Evolutionary conservation across 192 early-diverging fungal species (phyloP).

Genomic region (Podila minutissima): DNA sequence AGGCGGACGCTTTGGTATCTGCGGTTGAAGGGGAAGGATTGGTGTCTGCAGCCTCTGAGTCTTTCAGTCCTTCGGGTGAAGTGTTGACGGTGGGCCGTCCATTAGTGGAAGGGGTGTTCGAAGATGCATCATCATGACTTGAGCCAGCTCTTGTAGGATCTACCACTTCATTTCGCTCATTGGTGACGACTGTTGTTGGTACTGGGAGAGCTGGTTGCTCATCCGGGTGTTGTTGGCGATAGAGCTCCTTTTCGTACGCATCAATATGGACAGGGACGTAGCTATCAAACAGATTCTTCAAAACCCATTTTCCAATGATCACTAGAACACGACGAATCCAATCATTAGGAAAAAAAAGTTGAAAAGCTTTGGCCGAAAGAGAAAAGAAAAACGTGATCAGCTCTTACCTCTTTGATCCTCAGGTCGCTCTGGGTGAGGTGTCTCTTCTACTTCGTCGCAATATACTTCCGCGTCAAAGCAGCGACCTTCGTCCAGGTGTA

Average conservation of each 20-base stretch:
- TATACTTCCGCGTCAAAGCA: constrained; percentile 94
- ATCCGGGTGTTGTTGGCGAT: constrained; percentile 47
- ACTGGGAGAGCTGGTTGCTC: constrained; percentile 4
- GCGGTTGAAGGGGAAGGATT: constrained; percentile 7
- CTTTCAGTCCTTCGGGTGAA: constrained; percentile 20
- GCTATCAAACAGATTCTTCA: constrained; percentile 77
- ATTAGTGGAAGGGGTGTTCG: neutral
- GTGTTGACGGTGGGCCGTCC: constrained; percentile 38
- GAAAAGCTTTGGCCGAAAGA: neutral
- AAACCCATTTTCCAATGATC: constrained; percentile 85
- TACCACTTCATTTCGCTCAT: constrained; percentile 37
- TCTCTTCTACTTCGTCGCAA: constrained; percentile 76
- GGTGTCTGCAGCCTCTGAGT: neutral
- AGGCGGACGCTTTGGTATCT: constrained; percentile 5
- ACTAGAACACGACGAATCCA: constrained; percentile 61
- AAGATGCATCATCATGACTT: constrained; percentile 12
- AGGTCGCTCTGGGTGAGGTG: constrained; percentile 55
- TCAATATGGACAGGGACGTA: constrained; percentile 61
- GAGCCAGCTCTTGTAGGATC: neutral
- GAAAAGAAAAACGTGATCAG: neutral
- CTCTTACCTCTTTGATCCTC: constrained; percentile 80
- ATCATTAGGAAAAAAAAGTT: constrained; percentile 52
- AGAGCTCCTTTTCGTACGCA: constrained; percentile 56
- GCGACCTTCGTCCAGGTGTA: constrained; percentile 84
- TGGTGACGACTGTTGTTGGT: constrained; percentile 32